A percentile compares a stretch with the other conserved stretches of the same genome.
Conservation (phyloP, 768 basidiomycete genomes). For the Terana coerulea region DNA sequence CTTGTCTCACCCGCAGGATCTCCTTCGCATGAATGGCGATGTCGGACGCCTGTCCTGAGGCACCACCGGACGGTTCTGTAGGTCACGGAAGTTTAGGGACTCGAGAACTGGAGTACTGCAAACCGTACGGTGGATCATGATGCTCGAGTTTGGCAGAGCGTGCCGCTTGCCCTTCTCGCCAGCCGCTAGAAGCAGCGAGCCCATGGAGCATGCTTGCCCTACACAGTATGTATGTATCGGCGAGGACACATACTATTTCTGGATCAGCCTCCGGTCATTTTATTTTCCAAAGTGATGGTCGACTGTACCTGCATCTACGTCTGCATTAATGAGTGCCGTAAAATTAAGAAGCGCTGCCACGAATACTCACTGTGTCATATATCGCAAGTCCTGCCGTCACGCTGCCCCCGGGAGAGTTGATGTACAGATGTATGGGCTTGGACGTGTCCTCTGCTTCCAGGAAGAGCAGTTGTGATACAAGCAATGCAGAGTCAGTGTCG, state of each 20-base stretch:
- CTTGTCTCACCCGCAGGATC: slow-evolving; percentile 83
- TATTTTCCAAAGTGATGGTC: neutral
- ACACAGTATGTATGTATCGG: slow-evolving; percentile 97
- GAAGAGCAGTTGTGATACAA: slow-evolving; percentile 91
- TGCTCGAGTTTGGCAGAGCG: slow-evolving; percentile 88
- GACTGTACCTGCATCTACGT: slow-evolving; percentile 66
- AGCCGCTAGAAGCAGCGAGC: slow-evolving; percentile 86
- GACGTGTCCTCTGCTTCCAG: slow-evolving; percentile 93
- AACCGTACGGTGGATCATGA: slow-evolving; percentile 94
- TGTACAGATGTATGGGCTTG: slow-evolving; percentile 94
- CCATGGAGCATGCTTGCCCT: slow-evolving; percentile 96
- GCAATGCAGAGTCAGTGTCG: slow-evolving; percentile 83
- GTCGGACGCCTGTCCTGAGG: slow-evolving; percentile 92
- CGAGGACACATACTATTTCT: slow-evolving; percentile 72
- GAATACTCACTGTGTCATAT: slow-evolving; percentile 81
- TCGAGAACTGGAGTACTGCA: too few species aligned
- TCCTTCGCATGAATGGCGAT: slow-evolving; percentile 98
- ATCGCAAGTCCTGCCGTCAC: slow-evolving; percentile 96
- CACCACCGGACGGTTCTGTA: slow-evolving; percentile 93
- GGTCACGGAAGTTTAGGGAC: neutral
- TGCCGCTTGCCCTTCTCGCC: slow-evolving; percentile 90
- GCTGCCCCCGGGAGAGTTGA: slow-evolving; percentile 94
- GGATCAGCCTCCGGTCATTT: neutral
- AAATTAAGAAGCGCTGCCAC: neutral
- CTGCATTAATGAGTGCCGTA: slow-evolving; percentile 9